Base-by-base conservation (phyloP, 345 rosid genomes). In the Hevea brasiliensis region DNA sequence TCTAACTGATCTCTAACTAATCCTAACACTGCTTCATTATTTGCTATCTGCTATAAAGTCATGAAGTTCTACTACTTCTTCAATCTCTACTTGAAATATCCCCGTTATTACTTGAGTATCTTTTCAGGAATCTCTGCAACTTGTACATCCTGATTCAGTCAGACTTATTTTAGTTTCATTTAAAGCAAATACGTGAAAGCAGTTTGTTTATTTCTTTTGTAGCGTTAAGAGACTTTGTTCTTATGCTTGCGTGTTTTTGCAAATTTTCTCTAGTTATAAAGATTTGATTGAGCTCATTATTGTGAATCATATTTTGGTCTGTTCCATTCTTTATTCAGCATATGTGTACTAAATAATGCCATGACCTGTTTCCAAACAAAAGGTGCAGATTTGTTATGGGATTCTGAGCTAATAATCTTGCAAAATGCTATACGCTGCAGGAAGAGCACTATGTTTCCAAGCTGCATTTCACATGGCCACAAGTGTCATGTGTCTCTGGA, bases 381-480 rank as follows among this genome's bases (percentile, higher is more conserved):
- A 15, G 17, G 0, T 20, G 44, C 29, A 20, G 55, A 29, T 61
- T 8, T 21, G 10, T 41, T 10, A 23, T 57, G 21, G 27, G 27
- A 15, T 72, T 47, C 20, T 47, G 23, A 29, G 37, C 37, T 13
- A 27, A 9, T 59, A 6, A 65, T 26, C 37, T 32, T 1, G 2
- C 37, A 10, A 29, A 23, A 54, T 57, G 40, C 8, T 26, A 57
- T 54, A n/a, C 70, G 73, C 32, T 80, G 80, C 92, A 94, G 98
- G 98, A 94, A 76, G 89, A 92, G 82, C 98, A 94, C 84, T 87
- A 84, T 70, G 79, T 90, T 77, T 87, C 93, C 63, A 85, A 85
- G 81, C 85, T 92, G 85, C 88, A 88, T 32, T 90, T 89, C 86
- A 76, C 88, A 26, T 89, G 98, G 95, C 97, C 97, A 51, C 97